Percentiles rank a stretch among this genome's conserved stretches.
Conservation (phyloP, 1,139 yeast genomes). For the Taiozyma onychis region DNA sequence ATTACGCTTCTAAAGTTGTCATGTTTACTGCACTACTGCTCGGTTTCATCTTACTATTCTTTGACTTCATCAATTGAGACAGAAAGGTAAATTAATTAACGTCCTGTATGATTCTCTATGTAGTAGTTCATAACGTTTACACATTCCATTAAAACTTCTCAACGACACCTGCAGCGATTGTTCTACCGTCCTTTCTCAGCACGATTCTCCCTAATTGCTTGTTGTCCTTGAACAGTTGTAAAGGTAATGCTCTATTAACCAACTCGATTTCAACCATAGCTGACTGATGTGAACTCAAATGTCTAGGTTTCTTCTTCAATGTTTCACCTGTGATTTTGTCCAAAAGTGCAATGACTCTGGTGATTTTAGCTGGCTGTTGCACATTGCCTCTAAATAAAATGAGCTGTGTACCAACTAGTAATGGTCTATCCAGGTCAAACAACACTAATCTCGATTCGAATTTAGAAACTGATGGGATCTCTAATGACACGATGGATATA, state of each 20-base stretch:
- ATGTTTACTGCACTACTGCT: conserved; percentile 54
- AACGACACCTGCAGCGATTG: conserved; percentile 84
- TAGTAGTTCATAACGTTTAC: neutral
- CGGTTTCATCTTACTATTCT: conserved; percentile 55
- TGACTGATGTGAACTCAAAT: conserved; percentile 64
- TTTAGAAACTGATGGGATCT: conserved; percentile 41
- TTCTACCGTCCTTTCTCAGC: conserved; percentile 76
- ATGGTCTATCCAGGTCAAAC: conserved; percentile 68
- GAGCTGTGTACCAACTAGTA: conserved; percentile 78
- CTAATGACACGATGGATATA: conserved; percentile 44
- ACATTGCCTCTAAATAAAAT: conserved; percentile 78
- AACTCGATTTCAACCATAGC: conserved; percentile 70
- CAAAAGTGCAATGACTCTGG: conserved; percentile 47
- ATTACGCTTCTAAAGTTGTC: conserved; percentile 63
- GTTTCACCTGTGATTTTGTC: conserved; percentile 39
- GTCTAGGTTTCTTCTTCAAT: conserved; percentile 54
- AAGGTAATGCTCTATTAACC: conserved; percentile 50
- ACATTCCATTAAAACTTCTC: conserved; percentile 10
- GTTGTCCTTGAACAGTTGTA: conserved; percentile 54
- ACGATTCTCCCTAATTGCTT: conserved; percentile 75
- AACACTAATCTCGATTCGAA: conserved; percentile 56
- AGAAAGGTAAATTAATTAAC: neutral
- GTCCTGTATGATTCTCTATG: neutral
- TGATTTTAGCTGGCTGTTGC: conserved; percentile 67
- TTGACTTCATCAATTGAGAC: conserved; percentile 44